phyloP scores from a whole-genome alignment of 2,329 filamentous ascomycete species.

The Fusarium torreyae region DNA sequence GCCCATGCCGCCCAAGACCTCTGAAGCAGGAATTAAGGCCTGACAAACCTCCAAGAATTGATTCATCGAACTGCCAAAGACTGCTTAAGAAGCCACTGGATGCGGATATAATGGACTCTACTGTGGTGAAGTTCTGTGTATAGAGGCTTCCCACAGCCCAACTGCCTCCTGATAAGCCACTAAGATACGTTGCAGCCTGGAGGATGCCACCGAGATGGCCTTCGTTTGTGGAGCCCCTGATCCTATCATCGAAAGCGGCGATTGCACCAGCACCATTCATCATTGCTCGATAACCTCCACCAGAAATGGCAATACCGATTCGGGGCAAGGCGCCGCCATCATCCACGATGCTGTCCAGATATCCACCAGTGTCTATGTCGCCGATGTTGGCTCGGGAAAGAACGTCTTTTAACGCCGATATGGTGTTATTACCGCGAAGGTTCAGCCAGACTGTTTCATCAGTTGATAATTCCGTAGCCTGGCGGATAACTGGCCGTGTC shows the following conservation, averaged over 20 bases:
- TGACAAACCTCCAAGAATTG: constrained; percentile 51
- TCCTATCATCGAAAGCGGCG: constrained; percentile 80
- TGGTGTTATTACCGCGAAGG: constrained; percentile 76
- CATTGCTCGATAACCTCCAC: constrained; percentile 84
- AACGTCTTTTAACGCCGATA: constrained; percentile 78
- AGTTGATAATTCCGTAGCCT: constrained; percentile 13
- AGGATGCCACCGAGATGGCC: constrained; percentile 76
- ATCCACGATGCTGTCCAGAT: constrained; percentile 75
- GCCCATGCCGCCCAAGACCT: neutral
- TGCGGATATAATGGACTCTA: constrained; percentile 58
- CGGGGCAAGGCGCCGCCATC: constrained; percentile 70
- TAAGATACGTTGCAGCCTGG: constrained; percentile 81
- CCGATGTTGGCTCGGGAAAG: constrained; percentile 77
- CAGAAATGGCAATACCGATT: constrained; percentile 81
- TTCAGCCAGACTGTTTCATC: constrained; percentile 71
- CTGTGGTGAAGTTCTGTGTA: constrained; percentile 81
- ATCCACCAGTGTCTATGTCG: constrained; percentile 77
- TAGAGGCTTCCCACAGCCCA: constrained; percentile 84
- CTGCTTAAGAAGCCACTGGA: constrained; percentile 30
- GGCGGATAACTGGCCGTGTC: constrained; percentile 13
- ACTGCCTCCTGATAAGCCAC: constrained; percentile 80
- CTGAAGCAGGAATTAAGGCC: too few relatives aligned
- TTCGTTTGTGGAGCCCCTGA: constrained; percentile 67
- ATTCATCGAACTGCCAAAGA: constrained; percentile 39
- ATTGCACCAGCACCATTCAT: constrained; percentile 83